phyloP scores from a whole-genome alignment of 2,329 filamentous ascomycete species.

The Pseudogymnoascus sp. region DNA sequence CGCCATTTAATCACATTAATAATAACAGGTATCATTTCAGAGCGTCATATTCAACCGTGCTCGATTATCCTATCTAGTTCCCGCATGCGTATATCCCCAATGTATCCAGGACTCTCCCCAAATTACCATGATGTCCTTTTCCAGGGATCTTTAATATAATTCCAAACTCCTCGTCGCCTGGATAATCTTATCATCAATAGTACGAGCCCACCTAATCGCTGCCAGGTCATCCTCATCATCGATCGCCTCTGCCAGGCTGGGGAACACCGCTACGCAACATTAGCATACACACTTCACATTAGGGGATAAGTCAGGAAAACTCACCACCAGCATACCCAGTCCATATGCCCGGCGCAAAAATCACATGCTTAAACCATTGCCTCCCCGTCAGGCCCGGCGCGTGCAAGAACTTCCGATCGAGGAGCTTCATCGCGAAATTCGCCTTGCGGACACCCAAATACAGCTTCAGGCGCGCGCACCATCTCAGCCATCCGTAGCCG shows the following conservation, averaged over 20 bases:
- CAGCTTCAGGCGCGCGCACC: constrained; percentile 57
- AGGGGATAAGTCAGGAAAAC: constrained; percentile 47
- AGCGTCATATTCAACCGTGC: not conserved
- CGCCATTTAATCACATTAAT: not conserved
- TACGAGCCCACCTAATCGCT: constrained; percentile 49
- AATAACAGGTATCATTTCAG: not conserved
- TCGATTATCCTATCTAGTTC: not conserved
- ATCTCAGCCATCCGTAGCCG: constrained; percentile 69
- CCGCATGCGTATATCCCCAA: not conserved
- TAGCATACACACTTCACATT: constrained; percentile 12
- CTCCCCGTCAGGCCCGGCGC: constrained; percentile 67
- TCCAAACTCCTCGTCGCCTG: constrained; percentile 36
- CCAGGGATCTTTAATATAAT: not conserved
- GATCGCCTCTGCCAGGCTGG: constrained; percentile 54
- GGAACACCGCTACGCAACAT: constrained; percentile 44
- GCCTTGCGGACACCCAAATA: constrained; percentile 54
- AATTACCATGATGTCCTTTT: not conserved
- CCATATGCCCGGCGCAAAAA: constrained; percentile 87
- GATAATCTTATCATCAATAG: constrained; percentile 45
- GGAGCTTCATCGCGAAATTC: constrained; percentile 74
- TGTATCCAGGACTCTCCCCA: not conserved
- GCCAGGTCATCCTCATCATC: constrained; percentile 50
- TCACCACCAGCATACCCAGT: constrained; percentile 77
- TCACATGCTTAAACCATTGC: constrained; percentile 88
- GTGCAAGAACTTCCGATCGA: constrained; percentile 76